Percentiles rank a stretch among this genome's conserved stretches.
phyloP scores from a whole-genome alignment of 306 rosid genomes.

The Gleditsia sinensis region DNA sequence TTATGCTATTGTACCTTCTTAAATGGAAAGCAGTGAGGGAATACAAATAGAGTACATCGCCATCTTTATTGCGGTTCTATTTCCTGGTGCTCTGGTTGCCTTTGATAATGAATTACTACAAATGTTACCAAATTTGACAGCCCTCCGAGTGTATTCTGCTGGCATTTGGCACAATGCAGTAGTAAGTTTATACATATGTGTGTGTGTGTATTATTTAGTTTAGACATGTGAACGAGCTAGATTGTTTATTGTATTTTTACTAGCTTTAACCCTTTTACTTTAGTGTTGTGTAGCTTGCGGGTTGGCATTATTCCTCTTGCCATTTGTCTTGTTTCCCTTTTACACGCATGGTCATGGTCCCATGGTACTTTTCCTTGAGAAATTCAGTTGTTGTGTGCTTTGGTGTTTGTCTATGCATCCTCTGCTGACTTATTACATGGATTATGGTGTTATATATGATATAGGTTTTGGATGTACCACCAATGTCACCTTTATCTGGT shows the following conservation, averaged over 20 bases:
- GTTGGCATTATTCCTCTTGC: constrained; percentile 67
- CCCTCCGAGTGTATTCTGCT: constrained; percentile 83
- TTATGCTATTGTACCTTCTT: constrained; percentile 45
- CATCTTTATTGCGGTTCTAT: constrained; percentile 67
- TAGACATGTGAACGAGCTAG: not conserved
- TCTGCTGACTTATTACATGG: constrained; percentile 30
- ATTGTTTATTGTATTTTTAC: constrained; percentile 30
- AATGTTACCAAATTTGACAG: constrained; percentile 48
- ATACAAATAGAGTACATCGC: constrained; percentile 80
- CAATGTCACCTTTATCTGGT: constrained; percentile 68
- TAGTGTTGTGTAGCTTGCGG: constrained; percentile 85
- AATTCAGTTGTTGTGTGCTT: constrained; percentile 10
- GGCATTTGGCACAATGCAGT: constrained; percentile 98
- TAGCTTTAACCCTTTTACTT: constrained; percentile 30
- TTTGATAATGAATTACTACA: constrained; percentile 63
- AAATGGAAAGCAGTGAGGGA: constrained; percentile 77
- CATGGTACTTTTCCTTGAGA: constrained; percentile 52
- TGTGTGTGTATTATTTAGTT: not conserved
- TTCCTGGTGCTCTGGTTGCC: constrained; percentile 95
- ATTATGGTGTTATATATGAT: constrained; percentile 29
- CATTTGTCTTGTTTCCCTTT: constrained; percentile 73
- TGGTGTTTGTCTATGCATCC: constrained; percentile 6
- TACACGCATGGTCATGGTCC: constrained; percentile 59
- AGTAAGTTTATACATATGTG: constrained; percentile 48
- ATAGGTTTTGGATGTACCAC: constrained; percentile 72